Evolutionary conservation across 2,329 filamentous ascomycete species (phyloP).

Genomic region (Lasiodiplodia hormozganensis): DNA sequence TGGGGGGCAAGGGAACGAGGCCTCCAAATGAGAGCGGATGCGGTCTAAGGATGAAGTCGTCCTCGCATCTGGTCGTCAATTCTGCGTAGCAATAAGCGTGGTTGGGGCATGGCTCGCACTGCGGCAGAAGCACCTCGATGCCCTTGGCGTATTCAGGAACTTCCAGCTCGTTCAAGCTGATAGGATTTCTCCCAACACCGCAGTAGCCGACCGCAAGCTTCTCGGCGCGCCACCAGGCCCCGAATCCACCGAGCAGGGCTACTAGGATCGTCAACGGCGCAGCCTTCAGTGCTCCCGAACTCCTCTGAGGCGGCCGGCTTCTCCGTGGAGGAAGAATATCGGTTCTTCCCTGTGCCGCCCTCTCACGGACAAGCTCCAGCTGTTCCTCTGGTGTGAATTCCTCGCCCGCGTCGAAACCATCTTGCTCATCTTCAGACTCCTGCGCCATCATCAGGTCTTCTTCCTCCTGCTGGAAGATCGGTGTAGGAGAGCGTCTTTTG

Average conservation of each 20-base stretch:
- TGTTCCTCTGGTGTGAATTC: constrained; percentile 93
- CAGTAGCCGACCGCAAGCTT: constrained; percentile 97
- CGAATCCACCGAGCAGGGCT: constrained; percentile 74
- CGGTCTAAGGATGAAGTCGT: constrained; percentile 82
- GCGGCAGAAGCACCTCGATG: constrained; percentile 69
- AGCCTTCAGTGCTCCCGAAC: constrained; percentile 61
- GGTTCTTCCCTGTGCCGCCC: constrained; percentile 62
- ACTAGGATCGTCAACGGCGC: constrained; percentile 75
- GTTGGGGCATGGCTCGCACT: constrained; percentile 87
- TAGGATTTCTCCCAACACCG: constrained; percentile 72
- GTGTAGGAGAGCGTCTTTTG: constrained; percentile 17
- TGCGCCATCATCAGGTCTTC: constrained; percentile 6
- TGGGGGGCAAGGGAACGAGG: constrained; percentile 82
- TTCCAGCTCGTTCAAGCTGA: constrained; percentile 62
- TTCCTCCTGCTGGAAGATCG: neutral
- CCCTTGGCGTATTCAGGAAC: constrained; percentile 72
- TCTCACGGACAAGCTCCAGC: constrained; percentile 76
- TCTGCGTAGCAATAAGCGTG: constrained; percentile 89
- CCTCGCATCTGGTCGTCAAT: constrained; percentile 80
- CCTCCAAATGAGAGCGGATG: constrained; percentile 86
- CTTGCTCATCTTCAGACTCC: constrained; percentile 14
- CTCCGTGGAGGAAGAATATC: constrained; percentile 54
- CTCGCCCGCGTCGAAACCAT: constrained; percentile 73
- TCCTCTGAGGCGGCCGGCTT: constrained; percentile 49
- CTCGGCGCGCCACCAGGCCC: constrained; percentile 87